Evolutionary conservation across 306 rosid species (phyloP).

Genomic region (Casuarina glauca): DNA sequence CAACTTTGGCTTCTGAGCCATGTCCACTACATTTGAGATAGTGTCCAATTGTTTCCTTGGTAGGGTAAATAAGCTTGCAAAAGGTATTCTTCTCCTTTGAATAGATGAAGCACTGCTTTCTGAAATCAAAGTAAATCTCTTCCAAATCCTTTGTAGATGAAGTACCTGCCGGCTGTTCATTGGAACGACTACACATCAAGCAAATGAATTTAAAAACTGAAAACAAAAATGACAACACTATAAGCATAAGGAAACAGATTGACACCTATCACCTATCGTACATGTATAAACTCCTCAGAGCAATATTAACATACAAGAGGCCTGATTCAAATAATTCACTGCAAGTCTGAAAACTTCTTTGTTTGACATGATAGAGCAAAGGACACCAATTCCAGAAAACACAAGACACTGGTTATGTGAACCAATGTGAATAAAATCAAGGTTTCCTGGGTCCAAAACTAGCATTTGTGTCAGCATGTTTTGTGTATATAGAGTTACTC

Average conservation of each 20-base stretch:
- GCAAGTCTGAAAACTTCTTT: neutral
- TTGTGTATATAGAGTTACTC: neutral
- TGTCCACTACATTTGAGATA: slow-evolving; percentile 85
- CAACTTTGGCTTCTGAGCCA: slow-evolving; percentile 85
- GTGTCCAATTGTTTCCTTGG: slow-evolving; percentile 77
- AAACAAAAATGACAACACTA: neutral
- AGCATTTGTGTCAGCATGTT: neutral
- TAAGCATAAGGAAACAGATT: neutral
- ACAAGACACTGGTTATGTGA: neutral
- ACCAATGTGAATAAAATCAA: neutral
- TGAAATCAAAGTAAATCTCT: slow-evolving; percentile 93
- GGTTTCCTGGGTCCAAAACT: neutral
- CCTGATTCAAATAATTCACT: neutral
- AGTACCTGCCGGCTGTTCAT: slow-evolving; percentile 69
- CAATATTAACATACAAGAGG: neutral
- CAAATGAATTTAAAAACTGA: neutral
- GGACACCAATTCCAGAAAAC: neutral
- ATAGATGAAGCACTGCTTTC: slow-evolving; percentile 83
- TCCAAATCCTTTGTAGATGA: slow-evolving; percentile 50
- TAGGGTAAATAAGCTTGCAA: slow-evolving; percentile 89
- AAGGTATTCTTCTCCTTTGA: slow-evolving; percentile 74
- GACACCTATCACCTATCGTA: neutral
- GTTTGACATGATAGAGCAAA: neutral
- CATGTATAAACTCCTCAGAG: neutral
- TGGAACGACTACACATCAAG: slow-evolving; percentile 25